Percentiles rank a stretch among this genome's conserved stretches.
Conservation (phyloP, 2,329 filamentous ascomycete genomes). For the Fusarium sarcochroum region DNA sequence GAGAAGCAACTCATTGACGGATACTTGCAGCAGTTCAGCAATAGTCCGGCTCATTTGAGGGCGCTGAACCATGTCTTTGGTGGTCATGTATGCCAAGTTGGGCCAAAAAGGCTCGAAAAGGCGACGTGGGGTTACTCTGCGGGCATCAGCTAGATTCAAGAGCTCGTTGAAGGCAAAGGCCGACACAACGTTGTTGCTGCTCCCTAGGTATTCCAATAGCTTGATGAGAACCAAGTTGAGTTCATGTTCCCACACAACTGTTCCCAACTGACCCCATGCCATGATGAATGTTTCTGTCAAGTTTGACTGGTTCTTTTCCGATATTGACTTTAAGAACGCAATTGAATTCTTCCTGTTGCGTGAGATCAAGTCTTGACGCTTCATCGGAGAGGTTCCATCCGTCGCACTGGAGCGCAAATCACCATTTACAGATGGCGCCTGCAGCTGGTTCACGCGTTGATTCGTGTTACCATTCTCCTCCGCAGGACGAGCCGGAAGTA, state of each 20-base stretch:
- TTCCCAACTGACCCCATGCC: constrained; percentile 88
- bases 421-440: constrained; percentile 7
- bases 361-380: constrained; percentile 47
- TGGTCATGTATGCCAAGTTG: constrained; percentile 83
- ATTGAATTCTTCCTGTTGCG: constrained; percentile 76
- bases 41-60: constrained; percentile 88
- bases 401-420: constrained; percentile 4
- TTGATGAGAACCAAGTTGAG: constrained; percentile 88
- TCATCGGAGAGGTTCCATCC: constrained; percentile 31
- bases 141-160: constrained; percentile 77
- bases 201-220: constrained; percentile 88
- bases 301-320: constrained; percentile 75
- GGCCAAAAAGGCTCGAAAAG: constrained; percentile 92
- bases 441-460: constrained; percentile 19
- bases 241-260: constrained; percentile 82
- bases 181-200: constrained; percentile 83
- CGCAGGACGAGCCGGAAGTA: constrained; percentile 20
- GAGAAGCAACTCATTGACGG: constrained; percentile 79
- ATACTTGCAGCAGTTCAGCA: constrained; percentile 84
- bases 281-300: constrained; percentile 88
- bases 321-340: constrained; percentile 78
- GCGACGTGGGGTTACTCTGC: constrained; percentile 72
- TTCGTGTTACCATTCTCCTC: constrained; percentile 8
- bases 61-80: constrained; percentile 83
- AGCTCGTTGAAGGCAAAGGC: constrained; percentile 88